phyloP scores from a whole-genome alignment of 78 protist genomes.

The Chrysochromulina parva region DNA sequence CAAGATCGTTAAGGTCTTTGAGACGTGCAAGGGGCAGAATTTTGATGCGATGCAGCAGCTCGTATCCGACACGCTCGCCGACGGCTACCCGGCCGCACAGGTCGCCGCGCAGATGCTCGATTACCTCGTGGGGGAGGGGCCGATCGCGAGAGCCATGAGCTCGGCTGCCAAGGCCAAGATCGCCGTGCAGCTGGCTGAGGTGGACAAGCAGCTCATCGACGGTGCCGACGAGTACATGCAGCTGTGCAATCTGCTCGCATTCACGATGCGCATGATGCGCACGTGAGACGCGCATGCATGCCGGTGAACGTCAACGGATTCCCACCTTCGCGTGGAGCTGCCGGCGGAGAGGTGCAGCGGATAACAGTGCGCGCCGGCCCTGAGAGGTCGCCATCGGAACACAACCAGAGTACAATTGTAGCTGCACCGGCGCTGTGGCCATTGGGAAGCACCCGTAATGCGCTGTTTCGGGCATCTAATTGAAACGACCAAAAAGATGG shows the following conservation, averaged over 20 bases:
- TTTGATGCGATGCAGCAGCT: too few relatives aligned
- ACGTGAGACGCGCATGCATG: too few relatives aligned
- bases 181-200: constrained; percentile 52
- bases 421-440: too few relatives aligned
- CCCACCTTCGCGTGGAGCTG: too few relatives aligned
- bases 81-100: constrained; percentile 55
- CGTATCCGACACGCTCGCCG: background rate
- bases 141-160: background rate
- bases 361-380: too few relatives aligned
- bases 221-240: constrained; percentile 88
- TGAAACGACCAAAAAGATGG: too few relatives aligned
- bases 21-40: background rate
- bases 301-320: too few relatives aligned
- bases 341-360: too few relatives aligned
- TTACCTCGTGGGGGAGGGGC: background rate
- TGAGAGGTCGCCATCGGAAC: too few relatives aligned
- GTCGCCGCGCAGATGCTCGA: constrained; percentile 30
- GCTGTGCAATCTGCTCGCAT: constrained; percentile 54
- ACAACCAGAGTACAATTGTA: too few relatives aligned
- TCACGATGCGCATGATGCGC: background rate
- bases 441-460: too few relatives aligned
- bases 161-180: constrained; percentile 53
- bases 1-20: background rate
- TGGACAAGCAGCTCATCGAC: constrained; percentile 75
- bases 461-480: too few relatives aligned